Conservation (phyloP, 495 filamentous ascomycete species). For the Bathelium albidoporum region DNA sequence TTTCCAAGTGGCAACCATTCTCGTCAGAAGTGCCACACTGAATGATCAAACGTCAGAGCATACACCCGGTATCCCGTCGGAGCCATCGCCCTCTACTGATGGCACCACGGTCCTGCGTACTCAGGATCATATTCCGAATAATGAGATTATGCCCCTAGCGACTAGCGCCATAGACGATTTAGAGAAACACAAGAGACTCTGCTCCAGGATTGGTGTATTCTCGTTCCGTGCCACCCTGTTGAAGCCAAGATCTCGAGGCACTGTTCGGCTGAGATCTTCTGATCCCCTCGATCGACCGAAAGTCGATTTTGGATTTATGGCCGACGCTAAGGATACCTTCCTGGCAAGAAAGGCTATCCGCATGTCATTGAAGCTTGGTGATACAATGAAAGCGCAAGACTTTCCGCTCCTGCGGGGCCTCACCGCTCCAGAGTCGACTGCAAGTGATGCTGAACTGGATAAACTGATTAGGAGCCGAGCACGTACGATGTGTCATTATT, state of each 20-base stretch:
- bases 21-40: neutral
- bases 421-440: neutral
- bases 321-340: neutral
- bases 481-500: neutral
- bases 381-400: neutral
- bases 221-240: neutral
- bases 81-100: neutral
- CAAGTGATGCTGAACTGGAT: neutral
- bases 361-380: neutral
- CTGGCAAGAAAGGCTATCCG: neutral
- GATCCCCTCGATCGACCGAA: neutral
- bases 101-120: neutral
- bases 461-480: neutral
- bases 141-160: neutral
- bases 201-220: neutral
- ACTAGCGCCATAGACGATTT: neutral
- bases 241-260: neutral
- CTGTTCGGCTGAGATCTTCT: neutral
- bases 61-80: neutral
- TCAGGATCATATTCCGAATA: neutral
- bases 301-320: neutral
- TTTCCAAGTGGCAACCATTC: neutral
- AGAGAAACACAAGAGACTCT: neutral
- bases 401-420: neutral
- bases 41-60: neutral